A percentile compares a stretch with the other conserved stretches of the same genome.
phyloP scores from a whole-genome alignment of 495 filamentous ascomycete genomes.

The Thermothielavioides terrestris region DNA sequence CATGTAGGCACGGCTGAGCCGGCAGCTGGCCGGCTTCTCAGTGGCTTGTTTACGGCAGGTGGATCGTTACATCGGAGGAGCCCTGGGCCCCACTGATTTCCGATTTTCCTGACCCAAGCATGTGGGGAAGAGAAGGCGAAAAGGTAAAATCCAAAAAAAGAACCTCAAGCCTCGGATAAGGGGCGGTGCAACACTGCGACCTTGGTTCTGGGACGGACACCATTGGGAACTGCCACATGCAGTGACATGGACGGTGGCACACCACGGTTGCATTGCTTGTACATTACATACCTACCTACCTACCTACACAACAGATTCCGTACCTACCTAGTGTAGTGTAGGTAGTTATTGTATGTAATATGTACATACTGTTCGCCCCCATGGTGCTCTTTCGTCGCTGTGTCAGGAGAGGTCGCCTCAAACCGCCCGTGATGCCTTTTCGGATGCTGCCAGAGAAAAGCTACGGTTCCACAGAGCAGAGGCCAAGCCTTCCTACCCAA shows the following conservation, averaged over 20 bases:
- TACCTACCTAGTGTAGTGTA: too few species aligned
- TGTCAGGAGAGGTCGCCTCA: too few species aligned
- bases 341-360: too few species aligned
- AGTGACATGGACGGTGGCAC: background rate
- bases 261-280: conserved; percentile 6
- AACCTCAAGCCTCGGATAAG: conserved; percentile 11
- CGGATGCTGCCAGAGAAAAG: too few species aligned
- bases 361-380: too few species aligned
- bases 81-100: background rate
- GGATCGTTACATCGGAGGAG: background rate
- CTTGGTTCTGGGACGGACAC: conserved; percentile 1
- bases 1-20: conserved; percentile 24
- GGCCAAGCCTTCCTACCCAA: too few species aligned
- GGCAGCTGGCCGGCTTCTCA: conserved; percentile 8
- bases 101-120: too few species aligned
- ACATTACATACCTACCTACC: background rate
- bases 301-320: too few species aligned
- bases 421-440: too few species aligned
- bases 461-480: too few species aligned
- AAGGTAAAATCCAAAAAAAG: conserved; percentile 33
- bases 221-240: conserved; percentile 1
- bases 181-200: conserved; percentile 23
- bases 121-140: conserved; percentile 20
- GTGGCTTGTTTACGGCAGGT: conserved; percentile 21
- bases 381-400: too few species aligned